These are phyloP conservation scores for Candida manassasensis DNA, from an alignment of 805 yeast genomes.

Conservation along the genomic window DNA sequence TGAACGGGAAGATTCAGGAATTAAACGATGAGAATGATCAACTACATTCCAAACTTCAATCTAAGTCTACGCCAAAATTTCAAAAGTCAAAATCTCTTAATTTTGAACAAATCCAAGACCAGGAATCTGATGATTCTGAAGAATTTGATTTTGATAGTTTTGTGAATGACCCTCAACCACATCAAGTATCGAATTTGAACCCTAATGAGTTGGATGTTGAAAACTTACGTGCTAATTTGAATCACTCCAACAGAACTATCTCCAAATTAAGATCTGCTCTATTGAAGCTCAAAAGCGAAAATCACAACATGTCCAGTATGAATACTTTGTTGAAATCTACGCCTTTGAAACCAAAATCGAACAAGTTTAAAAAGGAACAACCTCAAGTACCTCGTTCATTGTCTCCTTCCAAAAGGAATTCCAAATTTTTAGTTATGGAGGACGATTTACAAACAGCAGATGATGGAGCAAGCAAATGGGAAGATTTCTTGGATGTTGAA, in stretches of 20 bases:
- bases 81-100: background rate
- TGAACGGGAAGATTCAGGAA: conserved; percentile 50
- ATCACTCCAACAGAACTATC: conserved; percentile 60
- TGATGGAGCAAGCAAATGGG: conserved; percentile 26
- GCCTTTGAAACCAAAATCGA: conserved; percentile 10
- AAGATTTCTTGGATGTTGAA: conserved; percentile 29
- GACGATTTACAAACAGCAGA: conserved; percentile 21
- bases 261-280: conserved; percentile 52
- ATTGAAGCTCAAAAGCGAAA: conserved; percentile 39
- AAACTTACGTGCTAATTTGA: conserved; percentile 58
- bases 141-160: conserved; percentile 32
- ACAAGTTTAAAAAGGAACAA: conserved; percentile 5
- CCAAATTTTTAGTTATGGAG: conserved; percentile 27
- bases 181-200: conserved; percentile 23
- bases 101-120: background rate
- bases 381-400: conserved; percentile 10
- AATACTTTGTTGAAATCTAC: conserved; percentile 6
- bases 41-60: conserved; percentile 36
- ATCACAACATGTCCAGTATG: conserved; percentile 13
- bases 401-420: conserved; percentile 35
- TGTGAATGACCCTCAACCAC: conserved; percentile 24
- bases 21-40: conserved; percentile 68
- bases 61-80: background rate
- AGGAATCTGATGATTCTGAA: conserved; percentile 28
- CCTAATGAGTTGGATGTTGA: conserved; percentile 55